Percentiles rank a stretch among this genome's conserved stretches.
phyloP scores from a whole-genome alignment of 805 yeast species.

The Zygoascus biomembranicola region DNA sequence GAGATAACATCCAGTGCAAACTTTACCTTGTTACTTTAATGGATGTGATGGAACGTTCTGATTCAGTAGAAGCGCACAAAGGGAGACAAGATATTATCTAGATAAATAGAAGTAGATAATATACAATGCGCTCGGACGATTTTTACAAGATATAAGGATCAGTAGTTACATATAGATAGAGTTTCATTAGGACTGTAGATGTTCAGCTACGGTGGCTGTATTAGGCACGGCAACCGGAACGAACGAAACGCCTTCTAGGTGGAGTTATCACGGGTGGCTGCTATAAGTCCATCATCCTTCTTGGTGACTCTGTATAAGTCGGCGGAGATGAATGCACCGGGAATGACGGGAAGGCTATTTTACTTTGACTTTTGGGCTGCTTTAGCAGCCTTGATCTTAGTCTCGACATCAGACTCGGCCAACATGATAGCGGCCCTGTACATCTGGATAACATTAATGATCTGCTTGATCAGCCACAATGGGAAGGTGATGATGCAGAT shows the following conservation, averaged over 20 bases:
- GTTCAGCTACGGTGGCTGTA: not conserved
- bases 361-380: not conserved
- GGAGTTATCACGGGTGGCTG: not conserved
- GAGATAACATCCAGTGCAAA: conserved; percentile 25
- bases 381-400: conserved; percentile 27
- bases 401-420: conserved; percentile 68
- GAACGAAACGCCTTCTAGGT: not conserved
- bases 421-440: conserved; percentile 73
- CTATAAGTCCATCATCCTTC: not conserved
- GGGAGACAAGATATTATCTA: not conserved
- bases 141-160: conserved; percentile 4
- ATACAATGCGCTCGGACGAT: not conserved
- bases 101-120: not conserved
- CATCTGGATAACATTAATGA: conserved; percentile 83
- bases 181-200: not conserved
- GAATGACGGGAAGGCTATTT: not conserved
- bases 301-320: not conserved
- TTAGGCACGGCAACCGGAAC: not conserved
- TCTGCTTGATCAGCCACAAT: conserved; percentile 83
- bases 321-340: not conserved
- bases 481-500: conserved; percentile 63
- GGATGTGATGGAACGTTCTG: conserved; percentile 24
- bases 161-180: not conserved
- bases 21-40: conserved; percentile 22
- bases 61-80: conserved; percentile 3